Conservation (phyloP, 1,284 basidiomycete species). For the Peniophora sp. region DNA sequence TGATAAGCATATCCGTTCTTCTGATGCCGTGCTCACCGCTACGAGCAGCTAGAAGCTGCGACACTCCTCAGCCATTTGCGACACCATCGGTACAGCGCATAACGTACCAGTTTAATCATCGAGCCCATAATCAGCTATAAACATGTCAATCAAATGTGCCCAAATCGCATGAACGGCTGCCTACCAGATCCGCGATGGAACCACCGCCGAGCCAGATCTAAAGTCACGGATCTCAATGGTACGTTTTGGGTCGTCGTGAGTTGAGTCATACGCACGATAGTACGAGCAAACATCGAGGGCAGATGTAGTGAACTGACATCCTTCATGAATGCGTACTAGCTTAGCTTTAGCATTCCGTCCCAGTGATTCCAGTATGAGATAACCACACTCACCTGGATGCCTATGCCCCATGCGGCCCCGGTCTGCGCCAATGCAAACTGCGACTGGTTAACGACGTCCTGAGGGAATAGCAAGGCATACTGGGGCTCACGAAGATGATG, state of each 20-base stretch:
- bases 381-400: not conserved
- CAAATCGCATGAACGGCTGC: not conserved
- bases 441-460: not conserved
- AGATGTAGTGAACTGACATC: not conserved
- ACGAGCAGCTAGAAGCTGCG: no score
- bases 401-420: not conserved
- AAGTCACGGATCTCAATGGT: no score
- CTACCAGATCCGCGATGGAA: not conserved
- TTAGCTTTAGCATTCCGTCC: not conserved
- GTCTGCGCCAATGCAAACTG: not conserved
- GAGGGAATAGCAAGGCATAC: not conserved
- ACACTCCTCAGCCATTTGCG: no score
- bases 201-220: not conserved
- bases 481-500: slow-evolving; percentile 2
- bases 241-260: no score
- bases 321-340: not conserved
- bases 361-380: no score
- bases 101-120: not conserved
- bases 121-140: not conserved
- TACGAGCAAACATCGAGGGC: not conserved
- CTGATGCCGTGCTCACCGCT: not conserved
- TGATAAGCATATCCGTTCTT: not conserved
- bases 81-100: not conserved
- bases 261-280: not conserved
- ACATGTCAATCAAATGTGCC: no score